Base-by-base conservation (phyloP, 306 rosid genomes). In the Quercus aquifolioides region DNA sequence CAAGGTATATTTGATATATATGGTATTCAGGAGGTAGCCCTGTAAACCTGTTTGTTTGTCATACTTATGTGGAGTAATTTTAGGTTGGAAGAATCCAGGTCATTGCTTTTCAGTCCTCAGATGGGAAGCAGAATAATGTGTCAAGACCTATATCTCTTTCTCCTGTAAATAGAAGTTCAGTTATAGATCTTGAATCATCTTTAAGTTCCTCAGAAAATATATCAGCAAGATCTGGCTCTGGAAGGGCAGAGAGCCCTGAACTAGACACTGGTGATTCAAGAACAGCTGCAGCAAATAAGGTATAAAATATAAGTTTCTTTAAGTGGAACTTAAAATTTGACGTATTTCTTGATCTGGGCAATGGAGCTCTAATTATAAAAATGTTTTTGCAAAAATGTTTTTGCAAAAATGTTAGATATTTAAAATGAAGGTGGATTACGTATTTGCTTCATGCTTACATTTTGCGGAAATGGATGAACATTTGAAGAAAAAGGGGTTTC, bases 71-170 rank as follows among this genome's bases (percentile, higher is more conserved):
- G 79, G 71, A 59, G 69, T 33, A 52, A 80, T 73, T 80, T 74
- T 88, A 95, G 99, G 90, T 96, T 38, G 99, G 99, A 76, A 88
- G 96, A 81, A 93, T 96, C 86, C 98, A 96, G 82, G 97, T 93
- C n/a, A 96, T 96, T 87, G 99, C 98, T 54, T 93, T 96, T 82
- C 99, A 96, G 85, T 96, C 99, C 73, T 84, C 96, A 23, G 98
- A 96, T 80, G 93, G 98, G 76, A 96, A 88, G 84, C 99, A 94
- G 84, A 87, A 75, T 82, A 89, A 85, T 63, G 55, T 77, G 57
- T 82, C 86, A 76, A 85, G 88, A 79, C 90, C 90, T 64, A 56
- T 94, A 78, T 79, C 97, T 56, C 65, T 91, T 18, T 91, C 97
- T 74, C 94, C 93, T 26, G 85, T 88, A 81, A 79, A 88, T 85